Evolutionary conservation across 345 rosid genomes (phyloP), one percentile per base, ranked within the genome.

Genomic region (Erucastrum elatum): DNA sequence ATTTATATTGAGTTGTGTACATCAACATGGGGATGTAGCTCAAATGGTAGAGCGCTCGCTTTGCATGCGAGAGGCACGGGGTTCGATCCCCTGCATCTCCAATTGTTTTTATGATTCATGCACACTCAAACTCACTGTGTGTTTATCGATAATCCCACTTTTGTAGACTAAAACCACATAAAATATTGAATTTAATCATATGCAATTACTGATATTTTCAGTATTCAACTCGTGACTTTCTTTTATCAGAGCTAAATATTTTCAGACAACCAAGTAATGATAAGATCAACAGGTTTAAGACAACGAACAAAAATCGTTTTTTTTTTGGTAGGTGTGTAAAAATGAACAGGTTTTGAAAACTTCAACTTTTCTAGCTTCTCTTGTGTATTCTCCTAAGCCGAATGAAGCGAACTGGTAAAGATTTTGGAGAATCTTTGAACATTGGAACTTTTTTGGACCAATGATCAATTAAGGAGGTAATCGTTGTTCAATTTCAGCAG

Each of bases 31-130:
- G 82, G 78, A 74, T 75, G 79, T 80, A 80, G 79, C 80, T 81
- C 96, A 90, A 89, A 89, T 89, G 96, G 97, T 90, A 87, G 88
- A 89, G 96, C 96, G 94, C 91, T 84, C 88, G 94, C 94, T 88
- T 92, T 88, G 97, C 94, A 90, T 90, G 94, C 90, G 94, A 82
- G 96, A 92, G 96, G 92, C 88, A 90, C 88, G 81, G 90, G 88
- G 91, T 88, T 92, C 94, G 96, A 92, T 89, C 58, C 90, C 92
- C 92, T 86, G 94, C 94, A 87, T 88, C 88, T 90, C 96, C 97
- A 13, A 49, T 0, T 5, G 0, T 5, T 2, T 51, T n/a, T 5
- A 5, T 49, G 17, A n/a, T 49, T 49, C 55, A 49, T 49, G 55
- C 55, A 49, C 55, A 49, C 55, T 13, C 55, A 0, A 49, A 49